Base-by-base conservation (phyloP, 106 monocot species). In the Dendrobium nobile region DNA sequence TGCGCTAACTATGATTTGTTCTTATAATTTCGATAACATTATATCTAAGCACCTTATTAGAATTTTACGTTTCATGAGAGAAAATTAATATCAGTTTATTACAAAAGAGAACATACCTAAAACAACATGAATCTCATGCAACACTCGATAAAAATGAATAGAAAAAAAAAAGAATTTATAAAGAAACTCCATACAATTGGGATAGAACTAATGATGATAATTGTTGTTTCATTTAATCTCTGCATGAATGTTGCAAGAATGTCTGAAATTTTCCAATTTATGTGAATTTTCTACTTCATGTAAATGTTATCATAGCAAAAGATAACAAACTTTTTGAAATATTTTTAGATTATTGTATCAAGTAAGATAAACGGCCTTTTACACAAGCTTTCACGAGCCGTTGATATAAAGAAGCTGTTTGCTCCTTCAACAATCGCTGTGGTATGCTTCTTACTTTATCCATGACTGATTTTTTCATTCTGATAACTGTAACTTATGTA, bases 341-440 rank as follows among this genome's bases (percentile, higher is more conserved):
- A 31, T 33, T 33, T 70, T 81, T 82, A 91, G 88, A 86, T 79
- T 19, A n/a, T 79, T 76, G 9, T 82, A 47, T 76, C 78, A 58
- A 78, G 41, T 20, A 87, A 61, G 61, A 41, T 75, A 47, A 86
- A 19, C n/a, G 16, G 75, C 16, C 26, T 79, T 7, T 9, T 89
- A 22, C 78, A 64, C 28, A 78, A 22, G 13, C 7, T 86, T 67
- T 65, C 61, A 47, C 81, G 31, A 84, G 47, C 58, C 47, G 72
- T 92, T 44, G 87, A 88, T 77, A 67, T 86, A 15, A 88, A 84
- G 75, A 92, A 85, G 67, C 28, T 92, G 41, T 83, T 92, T 58
- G 92, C 92, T 24, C 92, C 92, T 74, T 90, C 92, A 70, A 92
- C 92, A 27, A 82, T 88, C 45, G 92, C 86, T 41, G 92, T 90